These are phyloP conservation scores for Morella rubra DNA, from an alignment of 306 rosid genomes.

Conservation along the genomic window DNA sequence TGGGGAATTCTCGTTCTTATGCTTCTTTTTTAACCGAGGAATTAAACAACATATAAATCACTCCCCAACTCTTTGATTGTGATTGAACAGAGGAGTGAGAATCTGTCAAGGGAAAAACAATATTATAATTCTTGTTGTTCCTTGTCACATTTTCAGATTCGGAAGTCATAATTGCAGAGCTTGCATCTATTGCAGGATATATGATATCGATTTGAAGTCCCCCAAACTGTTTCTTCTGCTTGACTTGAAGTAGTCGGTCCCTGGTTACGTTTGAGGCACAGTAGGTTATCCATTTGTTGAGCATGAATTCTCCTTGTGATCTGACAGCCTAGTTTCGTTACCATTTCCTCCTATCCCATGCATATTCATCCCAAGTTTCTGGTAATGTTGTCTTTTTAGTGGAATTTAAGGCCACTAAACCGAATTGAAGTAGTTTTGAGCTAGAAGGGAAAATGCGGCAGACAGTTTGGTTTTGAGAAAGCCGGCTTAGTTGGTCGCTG, in stretches of 20 bases:
- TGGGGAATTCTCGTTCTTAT: slow-evolving; percentile 67
- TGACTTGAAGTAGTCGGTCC: slow-evolving; percentile 57
- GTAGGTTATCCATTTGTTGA: slow-evolving; percentile 63
- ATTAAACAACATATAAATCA: slow-evolving; percentile 86
- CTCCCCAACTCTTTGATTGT: slow-evolving; percentile 68
- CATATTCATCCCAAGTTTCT: slow-evolving; percentile 74
- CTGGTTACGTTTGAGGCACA: slow-evolving; percentile 65
- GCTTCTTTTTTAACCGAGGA: slow-evolving; percentile 78
- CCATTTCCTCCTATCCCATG: slow-evolving; percentile 44
- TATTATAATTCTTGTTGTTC: slow-evolving; percentile 54
- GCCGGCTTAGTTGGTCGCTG: too few species aligned
- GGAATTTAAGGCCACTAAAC: slow-evolving; percentile 51
- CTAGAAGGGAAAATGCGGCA: too few species aligned
- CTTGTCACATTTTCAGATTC: slow-evolving; percentile 51
- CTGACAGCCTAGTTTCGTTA: slow-evolving; percentile 42
- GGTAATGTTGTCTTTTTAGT: slow-evolving; percentile 51
- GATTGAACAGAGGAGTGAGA: slow-evolving; percentile 66
- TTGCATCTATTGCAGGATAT: slow-evolving; percentile 79
- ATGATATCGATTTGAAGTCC: slow-evolving; percentile 62
- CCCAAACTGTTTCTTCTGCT: slow-evolving; percentile 70
- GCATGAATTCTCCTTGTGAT: slow-evolving; percentile 52
- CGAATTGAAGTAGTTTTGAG: too few species aligned
- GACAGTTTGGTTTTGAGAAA: too few species aligned
- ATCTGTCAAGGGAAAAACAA: slow-evolving; percentile 71
- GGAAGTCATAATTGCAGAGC: slow-evolving; percentile 62